Percentiles rank a stretch among this genome's conserved stretches.
These are phyloP conservation scores for Colletotrichum higginsianum DNA, from an alignment of 2,329 filamentous ascomycete species.

Conservation along the genomic window DNA sequence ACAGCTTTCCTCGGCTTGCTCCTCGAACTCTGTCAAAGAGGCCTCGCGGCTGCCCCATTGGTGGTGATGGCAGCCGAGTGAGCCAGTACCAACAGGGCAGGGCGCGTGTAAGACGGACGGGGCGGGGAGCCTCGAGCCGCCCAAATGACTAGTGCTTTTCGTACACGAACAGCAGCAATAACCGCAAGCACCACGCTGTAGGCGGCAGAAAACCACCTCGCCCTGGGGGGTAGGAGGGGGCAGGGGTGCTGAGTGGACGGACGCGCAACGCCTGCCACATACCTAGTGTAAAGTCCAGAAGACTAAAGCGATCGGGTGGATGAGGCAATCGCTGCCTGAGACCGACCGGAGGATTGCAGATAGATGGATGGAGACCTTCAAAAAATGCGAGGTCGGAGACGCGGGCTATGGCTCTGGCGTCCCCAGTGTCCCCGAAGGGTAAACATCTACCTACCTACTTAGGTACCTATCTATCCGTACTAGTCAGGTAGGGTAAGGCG, in stretches of 20 bases:
- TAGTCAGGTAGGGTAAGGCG: slow-evolving; percentile 21
- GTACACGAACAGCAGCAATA: slow-evolving; percentile 1
- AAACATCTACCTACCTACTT: too few species aligned
- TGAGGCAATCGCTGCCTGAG: slow-evolving; percentile 40
- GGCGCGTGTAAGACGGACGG: slow-evolving; percentile 10
- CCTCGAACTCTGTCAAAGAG: background rate
- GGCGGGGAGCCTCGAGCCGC: background rate
- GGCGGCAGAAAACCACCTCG: background rate
- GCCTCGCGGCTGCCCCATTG: background rate
- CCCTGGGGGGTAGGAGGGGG: background rate
- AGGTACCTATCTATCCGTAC: background rate
- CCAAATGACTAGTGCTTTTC: slow-evolving; percentile 14
- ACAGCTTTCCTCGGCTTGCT: background rate
- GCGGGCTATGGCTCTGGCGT: background rate
- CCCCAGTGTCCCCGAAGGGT: background rate
- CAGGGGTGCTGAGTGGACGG: slow-evolving; percentile 21
- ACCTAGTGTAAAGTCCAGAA: background rate
- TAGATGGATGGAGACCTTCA: background rate
- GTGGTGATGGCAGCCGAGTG: background rate
- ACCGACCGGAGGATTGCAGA: slow-evolving; percentile 27
- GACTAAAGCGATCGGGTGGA: slow-evolving; percentile 34
- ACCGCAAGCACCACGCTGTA: slow-evolving; percentile 1
- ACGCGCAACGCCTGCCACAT: slow-evolving; percentile 32
- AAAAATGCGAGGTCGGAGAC: slow-evolving; percentile 30
- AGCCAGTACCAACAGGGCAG: background rate